A percentile compares a stretch with the other conserved stretches of the same genome.
Conservation (phyloP, 257 asterid genomes). For the Solanum clarkiae region DNA sequence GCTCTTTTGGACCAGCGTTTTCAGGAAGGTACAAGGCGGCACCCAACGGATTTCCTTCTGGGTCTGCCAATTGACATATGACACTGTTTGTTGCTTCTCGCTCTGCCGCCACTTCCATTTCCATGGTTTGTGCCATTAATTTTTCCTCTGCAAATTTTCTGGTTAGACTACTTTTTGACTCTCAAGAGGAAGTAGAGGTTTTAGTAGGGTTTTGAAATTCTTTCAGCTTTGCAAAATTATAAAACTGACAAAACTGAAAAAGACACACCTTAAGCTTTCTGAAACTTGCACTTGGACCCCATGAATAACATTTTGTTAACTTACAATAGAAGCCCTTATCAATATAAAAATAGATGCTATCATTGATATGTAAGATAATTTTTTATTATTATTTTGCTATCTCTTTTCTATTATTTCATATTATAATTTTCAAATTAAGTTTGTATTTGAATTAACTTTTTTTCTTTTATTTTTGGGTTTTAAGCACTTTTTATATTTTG, state of each 20-base stretch:
- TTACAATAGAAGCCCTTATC: background rate
- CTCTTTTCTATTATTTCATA: background rate
- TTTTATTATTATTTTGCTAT: background rate
- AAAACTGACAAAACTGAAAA: background rate
- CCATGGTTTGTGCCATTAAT: conserved; percentile 13
- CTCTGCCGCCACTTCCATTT: conserved; percentile 15
- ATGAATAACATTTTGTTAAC: background rate
- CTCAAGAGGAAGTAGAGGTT: background rate
- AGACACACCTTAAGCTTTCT: background rate
- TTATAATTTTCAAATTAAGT: background rate
- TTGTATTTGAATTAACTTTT: too few relatives aligned
- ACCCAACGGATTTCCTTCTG: conserved; percentile 62
- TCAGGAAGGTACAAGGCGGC: conserved; percentile 65
- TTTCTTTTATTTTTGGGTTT: too few relatives aligned
- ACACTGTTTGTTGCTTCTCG: conserved; percentile 46
- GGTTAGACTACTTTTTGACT: background rate
- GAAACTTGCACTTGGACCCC: background rate
- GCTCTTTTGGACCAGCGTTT: conserved; percentile 72
- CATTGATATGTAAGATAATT: too few relatives aligned
- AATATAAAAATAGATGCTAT: background rate
- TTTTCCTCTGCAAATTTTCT: background rate
- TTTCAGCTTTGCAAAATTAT: background rate
- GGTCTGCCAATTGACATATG: conserved; percentile 54
- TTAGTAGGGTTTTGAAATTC: background rate
- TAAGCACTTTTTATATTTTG: too few relatives aligned